A percentile compares a stretch with the other conserved stretches of the same genome.
These are phyloP conservation scores for Collybia sordida DNA, from an alignment of 768 basidiomycete genomes.

Conservation along the genomic window DNA sequence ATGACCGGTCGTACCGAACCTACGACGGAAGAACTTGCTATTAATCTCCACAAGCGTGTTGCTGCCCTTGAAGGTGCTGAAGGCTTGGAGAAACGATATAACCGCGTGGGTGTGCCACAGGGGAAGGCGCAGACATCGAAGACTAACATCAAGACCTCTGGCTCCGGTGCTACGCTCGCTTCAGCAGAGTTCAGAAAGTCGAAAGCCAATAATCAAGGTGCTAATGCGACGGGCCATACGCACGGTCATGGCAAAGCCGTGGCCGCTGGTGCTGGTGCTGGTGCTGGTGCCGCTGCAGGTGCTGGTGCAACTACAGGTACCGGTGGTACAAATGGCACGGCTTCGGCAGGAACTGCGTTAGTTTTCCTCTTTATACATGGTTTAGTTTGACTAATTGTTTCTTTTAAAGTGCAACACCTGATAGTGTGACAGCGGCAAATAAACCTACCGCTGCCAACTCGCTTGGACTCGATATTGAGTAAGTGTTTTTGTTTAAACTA, in stretches of 20 bases:
- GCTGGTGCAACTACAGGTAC: constrained; percentile 3
- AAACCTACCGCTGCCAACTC: constrained; percentile 45
- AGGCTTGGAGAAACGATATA: constrained; percentile 36
- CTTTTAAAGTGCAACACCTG: constrained; percentile 7
- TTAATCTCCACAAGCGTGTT: constrained; percentile 48
- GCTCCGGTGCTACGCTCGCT: constrained; percentile 15
- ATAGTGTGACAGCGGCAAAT: constrained; percentile 38
- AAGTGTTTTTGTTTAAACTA: constrained; percentile 17
- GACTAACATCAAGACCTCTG: constrained; percentile 7
- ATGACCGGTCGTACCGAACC: constrained; percentile 63
- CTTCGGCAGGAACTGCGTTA: constrained; percentile 1
- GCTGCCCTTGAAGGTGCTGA: constrained; percentile 33
- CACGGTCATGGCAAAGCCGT: constrained; percentile 3
- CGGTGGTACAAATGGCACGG: constrained; percentile 1
- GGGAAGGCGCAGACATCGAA: neutral
- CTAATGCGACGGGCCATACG: neutral
- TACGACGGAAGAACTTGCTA: constrained; percentile 43
- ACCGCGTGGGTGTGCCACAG: constrained; percentile 25
- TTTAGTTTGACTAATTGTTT: neutral
- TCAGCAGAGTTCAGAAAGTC: constrained; percentile 10
- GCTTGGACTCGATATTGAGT: constrained; percentile 73
- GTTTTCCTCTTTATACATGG: neutral
- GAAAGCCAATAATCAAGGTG: neutral
- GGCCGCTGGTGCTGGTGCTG: constrained; percentile 8
- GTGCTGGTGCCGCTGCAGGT: constrained; percentile 20